Percentiles rank a stretch among this genome's conserved stretches.
Conservation (phyloP, 2,329 filamentous ascomycete genomes). For the Hypoxylon sp. region DNA sequence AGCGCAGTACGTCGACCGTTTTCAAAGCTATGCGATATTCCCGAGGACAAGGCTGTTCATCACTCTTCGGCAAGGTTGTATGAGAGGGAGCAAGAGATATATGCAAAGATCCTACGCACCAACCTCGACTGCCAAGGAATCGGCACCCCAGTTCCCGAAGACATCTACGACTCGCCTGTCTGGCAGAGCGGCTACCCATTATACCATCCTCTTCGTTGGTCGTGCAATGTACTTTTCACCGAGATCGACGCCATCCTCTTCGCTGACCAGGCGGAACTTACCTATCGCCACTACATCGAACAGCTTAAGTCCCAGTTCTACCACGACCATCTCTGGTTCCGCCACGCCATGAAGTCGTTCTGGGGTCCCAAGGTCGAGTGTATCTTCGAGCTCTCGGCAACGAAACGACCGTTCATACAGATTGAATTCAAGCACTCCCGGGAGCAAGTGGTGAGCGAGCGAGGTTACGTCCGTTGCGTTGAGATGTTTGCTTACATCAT, state of each 20-base stretch:
- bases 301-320: not conserved
- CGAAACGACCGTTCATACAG: constrained; percentile 17
- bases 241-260: not conserved
- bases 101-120: not conserved
- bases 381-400: not conserved
- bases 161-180: not conserved
- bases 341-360: constrained; percentile 16
- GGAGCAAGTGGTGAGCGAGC: not conserved
- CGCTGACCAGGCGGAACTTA: not conserved
- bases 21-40: not conserved
- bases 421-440: not conserved
- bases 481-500: constrained; percentile 24
- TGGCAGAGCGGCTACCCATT: not conserved
- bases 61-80: not conserved
- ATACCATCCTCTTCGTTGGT: not conserved
- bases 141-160: not conserved
- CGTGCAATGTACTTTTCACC: not conserved
- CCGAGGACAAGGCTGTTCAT: not conserved
- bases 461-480: not conserved
- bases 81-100: not conserved
- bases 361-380: constrained; percentile 15
- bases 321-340: constrained; percentile 18
- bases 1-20: not conserved
- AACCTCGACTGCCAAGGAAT: not conserved
- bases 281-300: not conserved